Evolutionary conservation across 192 early-diverging fungal species (phyloP).

Genomic region (Entomortierella parvispora): DNA sequence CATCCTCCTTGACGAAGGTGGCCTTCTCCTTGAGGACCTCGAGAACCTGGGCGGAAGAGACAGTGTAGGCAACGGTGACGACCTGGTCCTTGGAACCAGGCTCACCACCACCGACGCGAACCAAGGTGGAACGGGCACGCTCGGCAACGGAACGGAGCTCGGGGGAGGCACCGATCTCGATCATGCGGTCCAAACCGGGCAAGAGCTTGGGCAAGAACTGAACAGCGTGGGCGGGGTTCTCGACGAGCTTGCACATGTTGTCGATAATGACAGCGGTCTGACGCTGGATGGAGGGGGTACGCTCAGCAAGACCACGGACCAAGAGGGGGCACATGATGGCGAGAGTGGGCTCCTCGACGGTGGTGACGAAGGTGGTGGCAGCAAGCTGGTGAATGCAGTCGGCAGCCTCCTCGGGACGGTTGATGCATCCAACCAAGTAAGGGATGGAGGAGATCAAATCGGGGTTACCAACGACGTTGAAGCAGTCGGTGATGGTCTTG

Average conservation of each 20-base stretch:
- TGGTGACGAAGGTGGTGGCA: conserved; percentile 84
- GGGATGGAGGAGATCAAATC: conserved; percentile 83
- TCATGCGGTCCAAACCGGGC: conserved; percentile 80
- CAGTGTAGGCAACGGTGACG: conserved; percentile 61
- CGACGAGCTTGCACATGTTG: conserved; percentile 92
- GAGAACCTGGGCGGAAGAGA: conserved; percentile 54
- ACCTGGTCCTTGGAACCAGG: conserved; percentile 60
- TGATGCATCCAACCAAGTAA: conserved; percentile 77
- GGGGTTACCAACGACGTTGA: conserved; percentile 79
- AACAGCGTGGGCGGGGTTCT: conserved; percentile 80
- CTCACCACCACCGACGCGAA: conserved; percentile 69
- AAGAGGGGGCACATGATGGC: conserved; percentile 85
- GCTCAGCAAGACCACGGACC: conserved; percentile 76
- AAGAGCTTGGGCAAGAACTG: conserved; percentile 84
- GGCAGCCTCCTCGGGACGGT: conserved; percentile 81
- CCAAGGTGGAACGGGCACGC: conserved; percentile 74
- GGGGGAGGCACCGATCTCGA: conserved; percentile 81
- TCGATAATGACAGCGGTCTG: conserved; percentile 85
- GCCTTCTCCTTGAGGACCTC: conserved; percentile 63
- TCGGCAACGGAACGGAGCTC: conserved; percentile 79
- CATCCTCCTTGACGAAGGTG: conserved; percentile 60
- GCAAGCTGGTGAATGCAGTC: conserved; percentile 82
- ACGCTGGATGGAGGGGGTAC: conserved; percentile 77
- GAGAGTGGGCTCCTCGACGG: conserved; percentile 80
- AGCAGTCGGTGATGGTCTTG: conserved; percentile 73